These are phyloP conservation scores for Epithemia pelagica DNA, from an alignment of 108 stramenopile species.

Conservation along the genomic window DNA sequence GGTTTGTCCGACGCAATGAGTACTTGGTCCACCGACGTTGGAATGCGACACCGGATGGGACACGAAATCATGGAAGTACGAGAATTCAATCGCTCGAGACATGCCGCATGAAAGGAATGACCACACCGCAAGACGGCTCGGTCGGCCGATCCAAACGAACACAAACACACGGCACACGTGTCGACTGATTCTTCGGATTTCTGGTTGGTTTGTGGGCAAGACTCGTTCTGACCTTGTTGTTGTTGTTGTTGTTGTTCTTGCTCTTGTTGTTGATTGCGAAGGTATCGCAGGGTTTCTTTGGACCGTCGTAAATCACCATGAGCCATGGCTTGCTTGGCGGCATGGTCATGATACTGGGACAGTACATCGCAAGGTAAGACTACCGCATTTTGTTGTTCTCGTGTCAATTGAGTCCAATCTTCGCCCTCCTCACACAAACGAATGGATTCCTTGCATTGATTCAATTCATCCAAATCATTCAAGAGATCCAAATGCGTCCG, in stretches of 20 bases:
- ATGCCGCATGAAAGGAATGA: constrained; percentile 50
- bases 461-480: constrained; percentile 61
- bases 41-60: constrained; percentile 39
- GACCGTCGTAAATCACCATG: constrained; percentile 38
- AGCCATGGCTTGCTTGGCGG: constrained; percentile 51
- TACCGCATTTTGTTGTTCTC: constrained; percentile 35
- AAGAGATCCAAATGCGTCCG: constrained; percentile 54
- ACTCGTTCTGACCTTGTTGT: too few species aligned
- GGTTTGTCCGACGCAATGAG: constrained; percentile 42
- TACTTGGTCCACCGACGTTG: constrained; percentile 36
- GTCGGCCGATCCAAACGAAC: constrained; percentile 24
- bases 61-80: constrained; percentile 28
- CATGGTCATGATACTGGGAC: constrained; percentile 30
- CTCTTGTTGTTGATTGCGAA: constrained; percentile 41
- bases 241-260: constrained; percentile 11
- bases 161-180: constrained; percentile 53
- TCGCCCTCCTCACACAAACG: constrained; percentile 37
- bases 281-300: constrained; percentile 50
- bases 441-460: constrained; percentile 47
- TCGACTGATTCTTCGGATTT: constrained; percentile 12
- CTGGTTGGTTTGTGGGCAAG: too few species aligned
- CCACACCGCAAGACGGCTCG: constrained; percentile 64
- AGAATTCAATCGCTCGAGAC: constrained; percentile 35
- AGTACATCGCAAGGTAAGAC: constrained; percentile 29
- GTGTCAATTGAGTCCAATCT: constrained; percentile 30